Base-by-base conservation (phyloP, 2,329 filamentous ascomycete species). In the Epichloe festucae region DNA sequence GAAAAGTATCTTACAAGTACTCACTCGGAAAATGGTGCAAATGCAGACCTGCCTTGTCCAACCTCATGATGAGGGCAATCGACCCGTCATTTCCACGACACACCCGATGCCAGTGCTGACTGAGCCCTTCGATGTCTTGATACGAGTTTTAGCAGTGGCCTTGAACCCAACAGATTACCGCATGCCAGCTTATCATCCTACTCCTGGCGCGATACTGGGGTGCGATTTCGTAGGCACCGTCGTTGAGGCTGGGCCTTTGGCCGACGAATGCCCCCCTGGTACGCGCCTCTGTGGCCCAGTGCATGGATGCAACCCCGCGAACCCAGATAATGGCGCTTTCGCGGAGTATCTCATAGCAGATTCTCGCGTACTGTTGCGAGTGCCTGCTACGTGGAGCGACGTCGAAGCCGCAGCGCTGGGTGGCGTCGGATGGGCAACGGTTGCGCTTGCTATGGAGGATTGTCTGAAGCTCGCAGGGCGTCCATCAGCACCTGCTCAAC, bases 161-260 rank as follows among this genome's bases (percentile, higher is more conserved):
- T 52, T 63, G 2, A 65, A 65, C 44, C 63, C 58, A 2, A 58
- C 44, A 14, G 62, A 65, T 50, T 52, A 58, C 55, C 65, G 65
- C 46, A 63, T 62, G 57, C 36, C 56, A 2, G 53, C 39, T 1
- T 38, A 60, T 35, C 59, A 58, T 44, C 48, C 48, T 11, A 41
- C 38, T 15, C 45, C 49, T 5, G 56, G 55, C n/a, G 50, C 46
- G 15, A 43, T 35, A 3, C 23, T 50, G 1, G 61, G 61, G 1
- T 61, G 58, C 44, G 62, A 65, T 40, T 63, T 64, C 34, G 57
- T 51, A 17, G 62, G 62, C 38, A 49, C 54, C 5, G 53, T 59
- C 31, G 52, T 57, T 2, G 42, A 47, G 10, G 43, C 43, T 10
- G 43, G 43, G 43, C 15, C 10, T 8, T 4, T 5, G 15, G 43